Evolutionary conservation across 768 basidiomycete genomes (phyloP), one percentile per base, ranked within the genome.

Genomic region (Nidularia pulvinata): DNA sequence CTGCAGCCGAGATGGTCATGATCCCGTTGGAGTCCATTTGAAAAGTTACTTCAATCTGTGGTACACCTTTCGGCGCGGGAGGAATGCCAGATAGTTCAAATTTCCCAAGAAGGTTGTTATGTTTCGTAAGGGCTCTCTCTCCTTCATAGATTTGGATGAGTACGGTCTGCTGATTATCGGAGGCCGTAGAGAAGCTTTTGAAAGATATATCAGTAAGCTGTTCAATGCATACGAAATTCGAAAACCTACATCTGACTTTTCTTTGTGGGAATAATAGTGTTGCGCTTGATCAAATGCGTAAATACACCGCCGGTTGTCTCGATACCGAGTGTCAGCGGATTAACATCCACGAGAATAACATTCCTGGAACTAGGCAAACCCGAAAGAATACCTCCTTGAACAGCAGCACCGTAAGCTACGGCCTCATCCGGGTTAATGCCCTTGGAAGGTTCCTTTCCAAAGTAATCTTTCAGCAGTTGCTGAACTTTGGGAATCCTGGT

Each of bases 61-160:
- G 93, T 57, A 93, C 88, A 69, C 93, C 93, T 65, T 89, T 86
- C 46, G 92, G 89, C 6, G 91, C 91, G 22, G 92, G 91, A 16
- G 87, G 91, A 57, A 95, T 93, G 54, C 91, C 89, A 51, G 86
- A 85, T n/a, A 96, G 82, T 70, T 95, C 91, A 65, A 95, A 94
- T 72, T 93, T 87, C 59, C 93, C 93, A 58, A 95, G 83, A 42
- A 90, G 75, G 76, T 93, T 89, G 78, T 95, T 95, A 75, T 93
- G 88, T 77, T 89, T 93, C 47, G 93, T 93, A 65, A 88, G 83
- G 34, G 88, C 83, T 67, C 93, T 88, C 70, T 95, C 91, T 60
- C 92, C 93, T 75, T 95, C 92, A 69, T 77, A 94, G 32, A 95
- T 91, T 70, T 93, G 89, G 65, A 95, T 94, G 63, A 91, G 77